phyloP scores from a whole-genome alignment of 2,329 filamentous ascomycete genomes.

The Aureobasidium sp. region DNA sequence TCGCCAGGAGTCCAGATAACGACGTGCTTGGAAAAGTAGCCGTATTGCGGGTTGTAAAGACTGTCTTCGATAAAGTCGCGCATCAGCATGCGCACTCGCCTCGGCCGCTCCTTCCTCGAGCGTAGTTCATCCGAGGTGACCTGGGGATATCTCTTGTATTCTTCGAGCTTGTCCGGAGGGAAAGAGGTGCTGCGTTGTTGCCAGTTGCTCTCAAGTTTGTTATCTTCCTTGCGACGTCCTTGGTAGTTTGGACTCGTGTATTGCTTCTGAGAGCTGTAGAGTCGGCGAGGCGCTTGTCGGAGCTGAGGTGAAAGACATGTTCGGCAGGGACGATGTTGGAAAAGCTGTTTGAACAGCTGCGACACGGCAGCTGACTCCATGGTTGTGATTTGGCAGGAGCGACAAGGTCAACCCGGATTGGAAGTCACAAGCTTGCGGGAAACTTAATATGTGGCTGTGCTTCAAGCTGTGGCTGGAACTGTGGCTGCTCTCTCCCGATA shows the following conservation, averaged over 20 bases:
- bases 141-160: conserved; percentile 84
- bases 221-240: conserved; percentile 35
- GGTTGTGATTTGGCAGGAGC: not conserved
- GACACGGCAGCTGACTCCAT: conserved; percentile 88
- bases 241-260: conserved; percentile 23
- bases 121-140: conserved; percentile 87
- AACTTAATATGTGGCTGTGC: conserved; percentile 8
- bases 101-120: conserved; percentile 77
- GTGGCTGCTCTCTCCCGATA: conserved; percentile 3
- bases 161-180: conserved; percentile 78
- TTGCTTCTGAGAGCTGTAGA: conserved; percentile 18
- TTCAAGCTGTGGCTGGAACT: not conserved
- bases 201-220: conserved; percentile 76
- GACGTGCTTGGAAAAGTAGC: conserved; percentile 96
- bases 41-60: conserved; percentile 93
- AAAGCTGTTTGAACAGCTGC: conserved; percentile 87
- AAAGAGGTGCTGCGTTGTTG: conserved; percentile 84
- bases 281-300: conserved; percentile 20
- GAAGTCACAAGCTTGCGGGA: conserved; percentile 3
- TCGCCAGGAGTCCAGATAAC: conserved; percentile 96
- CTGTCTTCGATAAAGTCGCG: conserved; percentile 99
- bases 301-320: conserved; percentile 40
- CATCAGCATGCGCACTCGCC: conserved; percentile 95
- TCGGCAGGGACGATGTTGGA: conserved; percentile 75
- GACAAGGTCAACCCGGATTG: not conserved